A percentile compares a stretch with the other conserved stretches of the same genome.
These are phyloP conservation scores for Hypoxylon fuscum DNA, from an alignment of 495 filamentous ascomycete genomes.

Conservation along the genomic window DNA sequence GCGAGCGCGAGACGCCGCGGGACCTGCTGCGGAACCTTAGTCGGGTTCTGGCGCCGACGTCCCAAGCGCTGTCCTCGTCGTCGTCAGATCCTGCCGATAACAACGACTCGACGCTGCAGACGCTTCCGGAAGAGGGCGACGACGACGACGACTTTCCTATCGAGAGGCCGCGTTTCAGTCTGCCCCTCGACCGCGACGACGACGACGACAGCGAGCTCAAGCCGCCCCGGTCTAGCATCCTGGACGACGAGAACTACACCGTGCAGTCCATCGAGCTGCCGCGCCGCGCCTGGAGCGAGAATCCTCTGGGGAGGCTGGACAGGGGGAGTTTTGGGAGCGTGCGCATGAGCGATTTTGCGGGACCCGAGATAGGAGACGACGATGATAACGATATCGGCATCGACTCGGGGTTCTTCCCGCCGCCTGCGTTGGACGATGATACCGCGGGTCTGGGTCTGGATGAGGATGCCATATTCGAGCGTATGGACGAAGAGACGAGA, in stretches of 20 bases:
- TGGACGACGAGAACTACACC: constrained; percentile 76
- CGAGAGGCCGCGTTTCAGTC: constrained; percentile 70
- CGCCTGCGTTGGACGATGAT: constrained; percentile 49
- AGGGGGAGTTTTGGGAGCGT: constrained; percentile 64
- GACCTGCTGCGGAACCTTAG: constrained; percentile 74
- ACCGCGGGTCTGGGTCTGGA: constrained; percentile 52
- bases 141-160: constrained; percentile 68
- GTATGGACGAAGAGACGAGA: constrained; percentile 49
- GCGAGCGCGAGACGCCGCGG: constrained; percentile 77
- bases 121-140: constrained; percentile 62
- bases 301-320: constrained; percentile 53
- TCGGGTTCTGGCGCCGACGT: constrained; percentile 68
- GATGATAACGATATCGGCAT: constrained; percentile 59
- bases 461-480: constrained; percentile 48
- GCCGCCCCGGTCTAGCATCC: constrained; percentile 68
- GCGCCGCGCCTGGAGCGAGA: constrained; percentile 66
- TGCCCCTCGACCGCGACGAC: constrained; percentile 72
- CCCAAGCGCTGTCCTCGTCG: constrained; percentile 67
- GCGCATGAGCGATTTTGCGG: constrained; percentile 70
- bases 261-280: constrained; percentile 74
- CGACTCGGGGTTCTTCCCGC: constrained; percentile 58
- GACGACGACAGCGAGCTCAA: constrained; percentile 65
- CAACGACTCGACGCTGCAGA: constrained; percentile 46
- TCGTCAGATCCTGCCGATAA: constrained; percentile 33
- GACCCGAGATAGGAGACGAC: constrained; percentile 47